Base-by-base conservation (phyloP, 768 basidiomycete species). In the Gyrodon lividus region DNA sequence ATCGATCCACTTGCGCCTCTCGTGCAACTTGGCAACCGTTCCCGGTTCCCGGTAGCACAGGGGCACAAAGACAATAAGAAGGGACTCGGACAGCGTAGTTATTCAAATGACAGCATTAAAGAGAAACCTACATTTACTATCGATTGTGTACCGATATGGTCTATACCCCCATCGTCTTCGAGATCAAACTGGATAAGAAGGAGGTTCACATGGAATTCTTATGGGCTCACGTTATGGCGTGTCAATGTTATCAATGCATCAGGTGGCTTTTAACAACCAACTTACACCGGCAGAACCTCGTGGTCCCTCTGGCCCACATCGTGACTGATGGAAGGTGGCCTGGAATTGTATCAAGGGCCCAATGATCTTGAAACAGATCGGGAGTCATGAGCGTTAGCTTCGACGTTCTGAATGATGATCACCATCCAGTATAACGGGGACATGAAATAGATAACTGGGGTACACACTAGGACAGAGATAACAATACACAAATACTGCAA, bases 131-230 rank as follows among this genome's bases (percentile, higher is more conserved):
- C 5, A 5, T 38, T 16, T 53, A 65, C 65, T 51, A 53, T 55
- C 17, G 28, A 43, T 19, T 17, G 28, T 8, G 16, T 20, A 34
- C 44, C 35, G 49, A 50, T 55, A 57, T 55, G 23, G 54, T 22
- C 41, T 26, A 22, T 28, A 10, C 24, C 23, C 12, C 20, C 10
- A 45, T 26, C 30, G 26, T 53, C 57, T 59, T 55, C 54, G 57
- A 67, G 61, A 68, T 69, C 56, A 59, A 30, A 28, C 40, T 17
- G 56, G 60, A 59, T 60, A 52, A 46, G 56, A 39, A 55, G 17
- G 1, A 14, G 2, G 24, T 58, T 61, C 52, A 40, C 55, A 59
- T 58, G 45, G 22, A n/a, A n/a, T n/a, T n/a, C n/a, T n/a, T n/a
- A n/a, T n/a, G n/a, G n/a, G n/a, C n/a, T n/a, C n/a, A n/a, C n/a